These are phyloP conservation scores for Russula ochroleuca DNA, from an alignment of 768 basidiomycete genomes.

Conservation along the genomic window DNA sequence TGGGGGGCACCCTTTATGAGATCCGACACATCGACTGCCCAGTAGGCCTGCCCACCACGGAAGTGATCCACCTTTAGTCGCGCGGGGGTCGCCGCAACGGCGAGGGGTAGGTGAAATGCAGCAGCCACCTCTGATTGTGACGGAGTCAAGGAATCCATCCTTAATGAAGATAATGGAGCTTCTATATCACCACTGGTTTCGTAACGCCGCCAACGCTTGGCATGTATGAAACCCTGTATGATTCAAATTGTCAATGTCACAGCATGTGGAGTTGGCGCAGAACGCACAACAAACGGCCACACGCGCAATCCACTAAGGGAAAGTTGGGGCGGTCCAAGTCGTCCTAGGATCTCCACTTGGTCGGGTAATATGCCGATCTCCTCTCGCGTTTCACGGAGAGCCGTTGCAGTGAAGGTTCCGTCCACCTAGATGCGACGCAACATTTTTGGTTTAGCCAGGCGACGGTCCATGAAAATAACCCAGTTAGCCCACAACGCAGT, in stretches of 20 bases:
- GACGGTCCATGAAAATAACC: not conserved
- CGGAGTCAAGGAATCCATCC: constrained; percentile 46
- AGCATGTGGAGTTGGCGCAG: not conserved
- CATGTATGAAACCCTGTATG: constrained; percentile 35
- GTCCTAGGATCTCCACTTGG: constrained; percentile 62
- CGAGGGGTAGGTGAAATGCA: constrained; percentile 67
- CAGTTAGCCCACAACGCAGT: not conserved
- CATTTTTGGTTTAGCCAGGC: constrained; percentile 20
- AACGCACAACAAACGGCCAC: constrained; percentile 72
- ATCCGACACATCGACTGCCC: constrained; percentile 64
- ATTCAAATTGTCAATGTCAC: not conserved
- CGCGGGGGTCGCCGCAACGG: constrained; percentile 43
- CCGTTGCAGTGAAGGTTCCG: constrained; percentile 49
- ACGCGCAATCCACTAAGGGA: constrained; percentile 59
- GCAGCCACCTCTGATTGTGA: constrained; percentile 64
- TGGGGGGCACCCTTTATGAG: constrained; percentile 34
- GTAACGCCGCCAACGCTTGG: not conserved
- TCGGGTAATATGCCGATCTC: constrained; percentile 61
- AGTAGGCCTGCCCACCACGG: constrained; percentile 55
- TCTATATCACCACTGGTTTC: constrained; percentile 30
- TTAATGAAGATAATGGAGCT: constrained; percentile 56
- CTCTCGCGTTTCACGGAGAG: constrained; percentile 69
- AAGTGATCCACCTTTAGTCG: constrained; percentile 53
- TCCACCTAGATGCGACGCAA: constrained; percentile 41
- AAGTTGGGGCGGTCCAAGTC: constrained; percentile 56